phyloP scores from a whole-genome alignment of 2,329 filamentous ascomycete species.

The Claviceps sp. region DNA sequence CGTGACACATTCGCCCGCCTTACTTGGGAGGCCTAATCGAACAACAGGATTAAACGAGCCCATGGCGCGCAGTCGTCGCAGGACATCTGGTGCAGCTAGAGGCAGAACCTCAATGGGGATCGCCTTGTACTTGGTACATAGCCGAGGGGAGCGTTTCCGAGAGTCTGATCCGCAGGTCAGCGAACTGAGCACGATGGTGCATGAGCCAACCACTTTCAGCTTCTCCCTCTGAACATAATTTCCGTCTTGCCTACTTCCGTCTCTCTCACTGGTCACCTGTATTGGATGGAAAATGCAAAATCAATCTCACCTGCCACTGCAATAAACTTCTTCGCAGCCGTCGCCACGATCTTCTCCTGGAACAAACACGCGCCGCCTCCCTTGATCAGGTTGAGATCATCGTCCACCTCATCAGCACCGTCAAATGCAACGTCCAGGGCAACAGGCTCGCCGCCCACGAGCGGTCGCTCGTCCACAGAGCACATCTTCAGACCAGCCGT shows the following conservation, averaged over 20 bases:
- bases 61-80: conserved; percentile 56
- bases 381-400: conserved; percentile 92
- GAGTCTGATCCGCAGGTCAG: conserved; percentile 45
- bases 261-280: no score
- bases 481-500: conserved; percentile 64
- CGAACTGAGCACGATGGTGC: no score
- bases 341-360: conserved; percentile 92
- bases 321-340: conserved; percentile 71
- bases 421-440: conserved; percentile 84
- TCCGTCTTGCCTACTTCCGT: neutral
- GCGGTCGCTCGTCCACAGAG: conserved; percentile 61
- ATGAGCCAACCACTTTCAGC: no score
- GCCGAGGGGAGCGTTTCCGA: conserved; percentile 68
- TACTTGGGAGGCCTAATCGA: conserved; percentile 58
- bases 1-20: conserved; percentile 62
- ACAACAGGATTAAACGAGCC: conserved; percentile 61
- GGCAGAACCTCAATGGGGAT: conserved; percentile 93
- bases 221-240: conserved; percentile 2
- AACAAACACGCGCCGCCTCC: conserved; percentile 94
- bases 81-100: conserved; percentile 64
- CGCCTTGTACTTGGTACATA: conserved; percentile 64
- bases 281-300: neutral
- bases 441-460: conserved; percentile 24
- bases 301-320: conserved; percentile 59
- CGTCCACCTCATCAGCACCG: conserved; percentile 92